Evolutionary conservation across 768 basidiomycete species (phyloP).

Genomic region (Mycena crocata): DNA sequence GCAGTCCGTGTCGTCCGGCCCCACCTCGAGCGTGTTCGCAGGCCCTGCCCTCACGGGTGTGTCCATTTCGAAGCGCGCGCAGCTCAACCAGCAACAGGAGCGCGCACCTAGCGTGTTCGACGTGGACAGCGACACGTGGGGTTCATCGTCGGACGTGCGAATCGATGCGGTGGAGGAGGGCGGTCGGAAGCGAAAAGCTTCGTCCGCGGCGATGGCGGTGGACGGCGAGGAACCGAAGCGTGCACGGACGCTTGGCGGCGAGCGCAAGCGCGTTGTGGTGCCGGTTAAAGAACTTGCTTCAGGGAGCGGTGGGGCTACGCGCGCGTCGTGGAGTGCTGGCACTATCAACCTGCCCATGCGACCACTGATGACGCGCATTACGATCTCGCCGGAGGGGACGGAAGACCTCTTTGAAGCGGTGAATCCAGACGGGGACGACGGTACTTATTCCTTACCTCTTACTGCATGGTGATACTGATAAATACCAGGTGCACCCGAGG

Average conservation of each 20-base stretch:
- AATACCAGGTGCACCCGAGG: conserved; percentile 70
- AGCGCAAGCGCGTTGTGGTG: conserved; percentile 62
- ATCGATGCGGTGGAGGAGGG: conserved; percentile 43
- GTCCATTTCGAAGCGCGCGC: conserved; percentile 50
- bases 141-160: conserved; percentile 46
- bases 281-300: conserved; percentile 65
- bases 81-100: conserved; percentile 43
- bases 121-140: conserved; percentile 64
- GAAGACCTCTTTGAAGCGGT: conserved; percentile 80
- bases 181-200: conserved; percentile 65
- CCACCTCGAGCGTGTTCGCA: conserved; percentile 6
- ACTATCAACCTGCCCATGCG: conserved; percentile 64
- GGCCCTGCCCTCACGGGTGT: conserved; percentile 37
- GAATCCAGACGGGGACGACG: conserved; percentile 75
- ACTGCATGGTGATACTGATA: conserved; percentile 2
- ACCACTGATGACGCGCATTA: conserved; percentile 69
- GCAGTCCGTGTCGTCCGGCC: conserved; percentile 21
- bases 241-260: conserved; percentile 75
- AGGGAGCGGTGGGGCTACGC: conserved; percentile 29
- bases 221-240: conserved; percentile 47
- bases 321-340: conserved; percentile 37
- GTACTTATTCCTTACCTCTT: conserved; percentile 48
- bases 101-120: conserved; percentile 40
- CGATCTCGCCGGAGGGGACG: conserved; percentile 69
- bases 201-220: conserved; percentile 50